Conservation (phyloP, 2,329 filamentous ascomycete species). For the Apiospora phragmitis region DNA sequence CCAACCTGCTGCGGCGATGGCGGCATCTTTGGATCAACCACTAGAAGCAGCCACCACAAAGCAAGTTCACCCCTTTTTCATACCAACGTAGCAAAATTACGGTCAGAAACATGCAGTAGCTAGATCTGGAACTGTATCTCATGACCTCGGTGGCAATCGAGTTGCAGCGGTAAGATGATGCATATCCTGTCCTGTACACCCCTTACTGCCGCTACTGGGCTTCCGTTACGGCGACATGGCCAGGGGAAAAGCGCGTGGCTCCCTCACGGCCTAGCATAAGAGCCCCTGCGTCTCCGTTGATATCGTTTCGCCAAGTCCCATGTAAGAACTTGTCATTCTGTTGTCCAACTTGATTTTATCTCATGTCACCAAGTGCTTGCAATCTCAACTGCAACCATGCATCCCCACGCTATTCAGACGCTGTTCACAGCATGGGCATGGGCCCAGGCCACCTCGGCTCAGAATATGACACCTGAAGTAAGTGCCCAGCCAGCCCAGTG, state of each 20-base stretch:
- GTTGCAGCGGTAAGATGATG: too few relatives aligned
- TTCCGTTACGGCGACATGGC: too few relatives aligned
- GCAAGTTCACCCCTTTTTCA: not conserved
- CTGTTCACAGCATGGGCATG: not conserved
- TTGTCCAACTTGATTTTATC: not conserved
- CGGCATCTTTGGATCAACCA: too few relatives aligned
- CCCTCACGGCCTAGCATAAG: not conserved
- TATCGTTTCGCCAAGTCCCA: not conserved
- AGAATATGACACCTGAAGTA: not conserved
- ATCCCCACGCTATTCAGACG: not conserved
- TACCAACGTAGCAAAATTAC: not conserved
- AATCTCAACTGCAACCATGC: not conserved
- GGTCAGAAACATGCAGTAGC: not conserved
- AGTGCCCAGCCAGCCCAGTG: not conserved
- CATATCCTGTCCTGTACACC: not conserved
- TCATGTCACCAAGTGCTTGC: too few relatives aligned
- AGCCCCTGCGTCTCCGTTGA: not conserved
- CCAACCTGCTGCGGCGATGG: too few relatives aligned
- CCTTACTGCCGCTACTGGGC: too few relatives aligned
- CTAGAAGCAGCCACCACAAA: too few relatives aligned
- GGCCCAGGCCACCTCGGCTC: not conserved
- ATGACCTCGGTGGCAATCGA: not conserved
- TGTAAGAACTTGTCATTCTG: too few relatives aligned
- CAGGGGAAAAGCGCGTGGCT: too few relatives aligned
- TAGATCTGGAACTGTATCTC: not conserved